Evolutionary conservation across 1,284 basidiomycete species (phyloP), one percentile per base, ranked within the genome.

Genomic region (Boletus subluridellus): DNA sequence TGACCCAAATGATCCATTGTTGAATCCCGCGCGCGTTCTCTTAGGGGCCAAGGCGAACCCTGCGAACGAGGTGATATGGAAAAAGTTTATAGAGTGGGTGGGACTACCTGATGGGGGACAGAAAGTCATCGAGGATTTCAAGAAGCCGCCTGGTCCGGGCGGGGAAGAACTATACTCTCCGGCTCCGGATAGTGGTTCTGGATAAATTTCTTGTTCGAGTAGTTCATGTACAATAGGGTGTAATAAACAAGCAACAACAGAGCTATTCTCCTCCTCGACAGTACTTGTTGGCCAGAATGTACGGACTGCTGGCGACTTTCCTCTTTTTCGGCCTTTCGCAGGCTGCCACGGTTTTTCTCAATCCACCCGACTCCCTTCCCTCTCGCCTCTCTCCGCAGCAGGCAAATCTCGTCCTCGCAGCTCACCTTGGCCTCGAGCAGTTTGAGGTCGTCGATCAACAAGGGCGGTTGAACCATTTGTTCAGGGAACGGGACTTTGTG

Each of bases 351-450:
- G 77, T 89, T 8, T 89, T 84, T 66, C 72, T 88, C 11, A 77
- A 78, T 55, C 77, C 79, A 15, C 61, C 70, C 7, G 66, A 75
- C 1, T 65, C 68, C 9, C 62, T 77, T 39, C 73, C 70, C 3
- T 66, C 76, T 12, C 71, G 61, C 17, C 70, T 85, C n/a, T 78
- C 80, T 17, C 75, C 78, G 28, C 75, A 80, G 38, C 78, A 84
- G 57, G 84, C 85, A 52, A 84, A 80, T 65, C 77, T 80, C 37
- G 80, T 78, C 8, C 76, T 91, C 39, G 81, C 88, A 24, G 82
- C 81, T 58, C 87, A 91, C 67, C 79, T 91, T 17, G 83, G 85
- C 26, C 78, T 92, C 4, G 89, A 90, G 62, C 73, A 74, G 32
- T 86, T 85, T 62, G 86, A 89, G 66, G 74, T 77, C 39, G 66